These are phyloP conservation scores for Beauveria sp. DNA, from an alignment of 2,329 filamentous ascomycete genomes.

Conservation along the genomic window DNA sequence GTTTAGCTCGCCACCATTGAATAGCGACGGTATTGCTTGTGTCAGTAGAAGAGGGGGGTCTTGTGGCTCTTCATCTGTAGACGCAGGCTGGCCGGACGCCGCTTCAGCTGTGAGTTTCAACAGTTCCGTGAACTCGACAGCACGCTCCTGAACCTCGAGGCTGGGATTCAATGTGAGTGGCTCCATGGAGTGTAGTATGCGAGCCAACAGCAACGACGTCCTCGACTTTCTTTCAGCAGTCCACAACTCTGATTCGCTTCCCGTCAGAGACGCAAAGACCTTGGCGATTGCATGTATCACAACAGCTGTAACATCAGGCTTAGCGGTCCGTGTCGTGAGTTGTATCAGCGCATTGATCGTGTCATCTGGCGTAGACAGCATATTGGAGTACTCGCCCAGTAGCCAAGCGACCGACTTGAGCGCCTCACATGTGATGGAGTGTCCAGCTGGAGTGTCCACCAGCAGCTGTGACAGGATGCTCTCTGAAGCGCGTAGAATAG, in stretches of 20 bases:
- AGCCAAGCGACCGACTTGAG: slow-evolving; percentile 77
- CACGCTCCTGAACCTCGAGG: slow-evolving; percentile 89
- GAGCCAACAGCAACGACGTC: slow-evolving; percentile 68
- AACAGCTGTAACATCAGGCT: slow-evolving; percentile 63
- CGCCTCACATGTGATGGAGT: slow-evolving; percentile 53
- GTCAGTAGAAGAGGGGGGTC: slow-evolving; percentile 79
- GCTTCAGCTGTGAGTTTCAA: slow-evolving; percentile 83
- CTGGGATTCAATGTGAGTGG: slow-evolving; percentile 72
- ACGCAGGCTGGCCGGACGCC: slow-evolving; percentile 55
- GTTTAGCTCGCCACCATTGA: slow-evolving; percentile 80
- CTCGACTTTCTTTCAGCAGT: slow-evolving; percentile 64
- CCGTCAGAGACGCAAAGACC: slow-evolving; percentile 66
- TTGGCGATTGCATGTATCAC: slow-evolving; percentile 83
- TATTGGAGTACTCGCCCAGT: slow-evolving; percentile 77
- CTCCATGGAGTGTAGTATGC: slow-evolving; percentile 76
- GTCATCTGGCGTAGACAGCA: slow-evolving; percentile 61
- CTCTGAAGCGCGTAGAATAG: slow-evolving; percentile 79
- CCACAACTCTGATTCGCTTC: slow-evolving; percentile 60
- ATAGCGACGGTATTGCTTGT: slow-evolving; percentile 82
- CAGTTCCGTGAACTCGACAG: slow-evolving; percentile 86
- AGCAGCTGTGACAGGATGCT: slow-evolving; percentile 57
- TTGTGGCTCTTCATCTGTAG: slow-evolving; percentile 43
- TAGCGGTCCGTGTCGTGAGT: slow-evolving; percentile 45
- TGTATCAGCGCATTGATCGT: slow-evolving; percentile 70
- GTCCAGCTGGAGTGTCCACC: slow-evolving; percentile 45